These are phyloP conservation scores for Pyricularia pennisetigena DNA, from an alignment of 2,329 filamentous ascomycete species.

Conservation along the genomic window DNA sequence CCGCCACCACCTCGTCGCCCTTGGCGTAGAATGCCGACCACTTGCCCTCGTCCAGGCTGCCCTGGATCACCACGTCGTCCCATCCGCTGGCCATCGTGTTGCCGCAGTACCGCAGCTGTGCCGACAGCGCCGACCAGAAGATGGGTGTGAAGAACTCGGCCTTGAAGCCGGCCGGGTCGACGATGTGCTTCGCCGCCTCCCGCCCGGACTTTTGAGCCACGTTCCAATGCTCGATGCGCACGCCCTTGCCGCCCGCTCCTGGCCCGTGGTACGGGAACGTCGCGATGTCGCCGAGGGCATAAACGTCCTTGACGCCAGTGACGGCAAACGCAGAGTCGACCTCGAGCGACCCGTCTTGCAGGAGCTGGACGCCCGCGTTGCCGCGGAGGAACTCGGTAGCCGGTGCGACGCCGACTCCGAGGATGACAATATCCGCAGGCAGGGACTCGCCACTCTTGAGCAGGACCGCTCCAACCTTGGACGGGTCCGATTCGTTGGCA, in stretches of 20 bases:
- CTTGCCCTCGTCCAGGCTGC: slow-evolving; percentile 64
- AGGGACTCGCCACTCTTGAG: slow-evolving; percentile 81
- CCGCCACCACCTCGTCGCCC: slow-evolving; percentile 78
- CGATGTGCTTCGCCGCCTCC: slow-evolving; percentile 67
- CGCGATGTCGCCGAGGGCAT: slow-evolving; percentile 90
- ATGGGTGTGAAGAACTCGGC: slow-evolving; percentile 77
- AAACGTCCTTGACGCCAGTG: slow-evolving; percentile 69
- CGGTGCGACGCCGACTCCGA: slow-evolving; percentile 82
- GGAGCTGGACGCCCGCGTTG: slow-evolving; percentile 59
- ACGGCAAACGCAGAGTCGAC: slow-evolving; percentile 76
- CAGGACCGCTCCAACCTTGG: slow-evolving; percentile 68
- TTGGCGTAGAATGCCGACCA: slow-evolving; percentile 87
- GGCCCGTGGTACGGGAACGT: slow-evolving; percentile 92
- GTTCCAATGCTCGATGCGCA: slow-evolving; percentile 97
- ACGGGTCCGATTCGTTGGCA: slow-evolving; percentile 55
- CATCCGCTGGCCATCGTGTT: slow-evolving; percentile 67
- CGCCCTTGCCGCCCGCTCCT: slow-evolving; percentile 60
- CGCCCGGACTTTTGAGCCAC: slow-evolving; percentile 91
- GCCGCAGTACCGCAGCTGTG: slow-evolving; percentile 87
- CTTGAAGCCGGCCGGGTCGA: slow-evolving; percentile 43
- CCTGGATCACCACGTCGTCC: slow-evolving; percentile 76
- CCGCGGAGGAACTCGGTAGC: slow-evolving; percentile 73
- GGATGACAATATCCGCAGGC: slow-evolving; percentile 79
- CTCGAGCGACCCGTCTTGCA: slow-evolving; percentile 75
- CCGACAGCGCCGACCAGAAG: slow-evolving; percentile 91